Evolutionary conservation across 2,329 filamentous ascomycete genomes (phyloP).

Genomic region (Berkeleyomyces rouxiae): DNA sequence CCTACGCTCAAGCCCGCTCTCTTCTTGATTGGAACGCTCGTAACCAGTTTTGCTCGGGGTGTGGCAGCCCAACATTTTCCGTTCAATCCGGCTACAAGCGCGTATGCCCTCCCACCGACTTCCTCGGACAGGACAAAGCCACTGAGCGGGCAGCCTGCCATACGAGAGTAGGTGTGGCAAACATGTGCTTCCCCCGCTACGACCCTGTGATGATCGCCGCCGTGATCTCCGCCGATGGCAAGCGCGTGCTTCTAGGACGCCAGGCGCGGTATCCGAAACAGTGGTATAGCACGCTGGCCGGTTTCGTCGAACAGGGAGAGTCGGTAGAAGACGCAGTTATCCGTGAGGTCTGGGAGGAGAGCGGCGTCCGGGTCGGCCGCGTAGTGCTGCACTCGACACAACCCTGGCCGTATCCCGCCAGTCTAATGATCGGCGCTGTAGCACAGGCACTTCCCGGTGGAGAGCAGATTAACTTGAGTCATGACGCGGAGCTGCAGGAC

Average conservation of each 20-base stretch:
- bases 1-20: slow-evolving; percentile 77
- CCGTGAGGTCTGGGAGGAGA: slow-evolving; percentile 75
- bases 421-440: slow-evolving; percentile 74
- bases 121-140: slow-evolving; percentile 27
- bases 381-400: slow-evolving; percentile 73
- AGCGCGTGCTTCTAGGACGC: slow-evolving; percentile 66
- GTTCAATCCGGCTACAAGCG: slow-evolving; percentile 69
- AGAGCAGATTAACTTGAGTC: slow-evolving; percentile 64
- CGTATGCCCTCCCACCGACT: slow-evolving; percentile 56
- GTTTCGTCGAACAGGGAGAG: slow-evolving; percentile 74
- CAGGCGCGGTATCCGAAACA: slow-evolving; percentile 65
- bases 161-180: slow-evolving; percentile 72
- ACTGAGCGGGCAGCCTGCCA: slow-evolving; percentile 52
- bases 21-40: slow-evolving; percentile 88
- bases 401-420: slow-evolving; percentile 76
- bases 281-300: slow-evolving; percentile 81
- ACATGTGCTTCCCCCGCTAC: slow-evolving; percentile 80
- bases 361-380: slow-evolving; percentile 56
- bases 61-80: slow-evolving; percentile 66
- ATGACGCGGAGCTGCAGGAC: slow-evolving; percentile 82
- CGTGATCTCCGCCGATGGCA: slow-evolving; percentile 64
- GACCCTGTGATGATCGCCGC: slow-evolving; percentile 94
- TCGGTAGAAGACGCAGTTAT: slow-evolving; percentile 72
- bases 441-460: slow-evolving; percentile 65
- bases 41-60: slow-evolving; percentile 82